Conservation (phyloP, 768 basidiomycete species). For the Podaxis pistillaris region DNA sequence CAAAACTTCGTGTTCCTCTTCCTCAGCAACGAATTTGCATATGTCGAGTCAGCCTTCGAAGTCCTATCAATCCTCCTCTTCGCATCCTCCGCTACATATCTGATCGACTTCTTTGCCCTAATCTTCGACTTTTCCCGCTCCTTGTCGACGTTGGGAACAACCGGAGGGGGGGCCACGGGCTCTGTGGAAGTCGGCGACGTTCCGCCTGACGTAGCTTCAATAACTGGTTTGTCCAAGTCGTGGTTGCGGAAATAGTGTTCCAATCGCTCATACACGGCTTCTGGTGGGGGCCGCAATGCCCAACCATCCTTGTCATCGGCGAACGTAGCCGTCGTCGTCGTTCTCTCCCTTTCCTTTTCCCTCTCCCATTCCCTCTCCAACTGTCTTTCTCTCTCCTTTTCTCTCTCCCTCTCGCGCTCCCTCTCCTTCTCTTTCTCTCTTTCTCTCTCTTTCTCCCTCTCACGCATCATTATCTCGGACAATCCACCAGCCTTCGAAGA, state of each 20-base stretch:
- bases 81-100: slow-evolving; percentile 87
- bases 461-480: slow-evolving; percentile 7
- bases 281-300: slow-evolving; percentile 88
- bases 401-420: not conserved
- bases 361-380: slow-evolving; percentile 6
- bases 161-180: slow-evolving; percentile 35
- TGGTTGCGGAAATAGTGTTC: slow-evolving; percentile 96
- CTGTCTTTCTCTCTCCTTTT: not conserved
- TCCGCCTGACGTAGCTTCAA: slow-evolving; percentile 80
- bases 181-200: slow-evolving; percentile 73
- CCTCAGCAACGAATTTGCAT: slow-evolving; percentile 49
- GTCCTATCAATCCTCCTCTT: slow-evolving; percentile 73
- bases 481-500: slow-evolving; percentile 1
- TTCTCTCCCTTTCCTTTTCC: slow-evolving; percentile 3
- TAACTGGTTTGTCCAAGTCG: slow-evolving; percentile 93
- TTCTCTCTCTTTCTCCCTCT: slow-evolving; percentile 3
- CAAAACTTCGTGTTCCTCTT: slow-evolving; percentile 94
- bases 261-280: slow-evolving; percentile 89
- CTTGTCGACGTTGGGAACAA: slow-evolving; percentile 31
- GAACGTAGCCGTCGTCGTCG: slow-evolving; percentile 42
- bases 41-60: slow-evolving; percentile 54
- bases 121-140: slow-evolving; percentile 40
- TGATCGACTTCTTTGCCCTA: slow-evolving; percentile 85
- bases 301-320: slow-evolving; percentile 65
- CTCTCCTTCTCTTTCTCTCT: not conserved